Conservation (phyloP, 2,329 filamentous ascomycete genomes). For the Mycogone perniciosa region DNA sequence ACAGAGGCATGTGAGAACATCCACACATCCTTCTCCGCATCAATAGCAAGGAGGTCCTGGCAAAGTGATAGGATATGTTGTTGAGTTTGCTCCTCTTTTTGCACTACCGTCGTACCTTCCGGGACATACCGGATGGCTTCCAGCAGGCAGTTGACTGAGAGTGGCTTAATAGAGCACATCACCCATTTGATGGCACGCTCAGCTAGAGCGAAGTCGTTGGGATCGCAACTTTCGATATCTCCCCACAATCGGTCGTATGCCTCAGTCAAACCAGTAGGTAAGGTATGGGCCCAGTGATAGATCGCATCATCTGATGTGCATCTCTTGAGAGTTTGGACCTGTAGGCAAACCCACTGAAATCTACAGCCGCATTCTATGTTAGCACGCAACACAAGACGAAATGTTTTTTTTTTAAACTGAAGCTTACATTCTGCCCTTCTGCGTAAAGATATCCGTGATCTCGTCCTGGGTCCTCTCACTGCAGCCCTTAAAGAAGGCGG, state of each 20-base stretch:
- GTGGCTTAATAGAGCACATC: not conserved
- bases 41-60: constrained; percentile 3
- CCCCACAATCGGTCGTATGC: constrained; percentile 14
- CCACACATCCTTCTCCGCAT: not conserved
- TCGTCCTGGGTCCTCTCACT: not conserved
- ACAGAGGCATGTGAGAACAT: constrained; percentile 9
- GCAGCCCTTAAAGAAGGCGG: not conserved
- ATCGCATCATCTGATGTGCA: constrained; percentile 9
- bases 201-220: not conserved
- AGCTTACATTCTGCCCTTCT: constrained; percentile 4
- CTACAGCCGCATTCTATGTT: not conserved
- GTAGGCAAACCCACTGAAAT: constrained; percentile 18
- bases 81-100: not conserved
- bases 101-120: not conserved
- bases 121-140: not conserved
- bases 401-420: not conserved
- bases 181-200: constrained; percentile 6
- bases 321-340: constrained; percentile 12
- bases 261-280: constrained; percentile 9
- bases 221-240: not conserved
- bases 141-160: not conserved
- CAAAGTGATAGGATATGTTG: constrained; percentile 6
- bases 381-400: not conserved
- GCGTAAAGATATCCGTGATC: not conserved
- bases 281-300: constrained; percentile 4